These are phyloP conservation scores for Daldinia sp. DNA, from an alignment of 2,329 filamentous ascomycete species.

Conservation along the genomic window DNA sequence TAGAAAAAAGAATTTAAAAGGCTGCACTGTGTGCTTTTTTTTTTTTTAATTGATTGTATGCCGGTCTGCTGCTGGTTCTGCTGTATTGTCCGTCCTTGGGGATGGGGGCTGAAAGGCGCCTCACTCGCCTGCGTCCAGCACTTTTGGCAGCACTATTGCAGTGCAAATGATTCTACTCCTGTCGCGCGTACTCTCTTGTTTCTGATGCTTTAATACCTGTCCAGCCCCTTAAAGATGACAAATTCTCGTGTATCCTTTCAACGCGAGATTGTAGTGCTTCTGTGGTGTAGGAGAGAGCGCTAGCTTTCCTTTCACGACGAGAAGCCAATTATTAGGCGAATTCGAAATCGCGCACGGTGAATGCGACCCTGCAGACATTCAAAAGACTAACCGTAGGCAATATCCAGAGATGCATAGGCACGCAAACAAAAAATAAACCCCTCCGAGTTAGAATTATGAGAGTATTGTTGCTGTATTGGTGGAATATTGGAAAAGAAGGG, in stretches of 20 bases:
- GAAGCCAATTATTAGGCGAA: slow-evolving; percentile 39
- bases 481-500: background rate
- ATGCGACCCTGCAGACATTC: slow-evolving; percentile 41
- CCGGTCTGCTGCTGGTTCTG: too few relatives aligned
- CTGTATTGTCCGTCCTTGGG: background rate
- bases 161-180: slow-evolving; percentile 6
- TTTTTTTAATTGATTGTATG: too few relatives aligned
- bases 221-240: background rate
- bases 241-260: slow-evolving; percentile 11
- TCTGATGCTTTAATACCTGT: background rate
- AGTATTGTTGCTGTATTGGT: slow-evolving; percentile 13
- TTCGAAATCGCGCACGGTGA: slow-evolving; percentile 37
- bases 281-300: slow-evolving; percentile 30
- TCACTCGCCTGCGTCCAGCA: slow-evolving; percentile 24
- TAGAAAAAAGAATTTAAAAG: background rate
- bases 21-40: slow-evolving; percentile 23
- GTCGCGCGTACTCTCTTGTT: background rate
- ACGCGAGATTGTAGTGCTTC: slow-evolving; percentile 21
- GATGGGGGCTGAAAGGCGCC: slow-evolving; percentile 23
- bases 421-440: slow-evolving; percentile 11
- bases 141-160: slow-evolving; percentile 8
- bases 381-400: slow-evolving; percentile 34
- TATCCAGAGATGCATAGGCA: slow-evolving; percentile 35
- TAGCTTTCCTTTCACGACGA: slow-evolving; percentile 31
- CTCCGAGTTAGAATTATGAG: slow-evolving; percentile 1